Base-by-base conservation (phyloP, 768 basidiomycete species). In the Lenzites betulinus region DNA sequence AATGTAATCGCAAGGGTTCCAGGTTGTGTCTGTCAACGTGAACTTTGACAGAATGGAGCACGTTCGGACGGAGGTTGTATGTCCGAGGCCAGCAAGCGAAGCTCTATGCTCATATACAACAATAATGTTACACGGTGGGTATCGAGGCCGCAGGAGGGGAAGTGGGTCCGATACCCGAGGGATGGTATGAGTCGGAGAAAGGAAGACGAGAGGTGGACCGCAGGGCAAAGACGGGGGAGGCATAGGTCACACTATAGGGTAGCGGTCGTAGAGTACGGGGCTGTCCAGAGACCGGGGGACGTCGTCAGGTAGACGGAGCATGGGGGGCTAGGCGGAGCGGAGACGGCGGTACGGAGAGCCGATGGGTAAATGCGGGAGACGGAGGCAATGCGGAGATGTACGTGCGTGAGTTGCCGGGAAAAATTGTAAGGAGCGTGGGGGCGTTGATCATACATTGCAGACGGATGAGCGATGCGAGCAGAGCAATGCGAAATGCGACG, bases 71-170 rank as follows among this genome's bases (percentile, higher is more conserved):
- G 23, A 47, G 23, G n/a, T n/a, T 8, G 41, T 15, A 30, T 44
- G 18, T 16, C 16, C 18, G 53, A 23, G 46, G 26, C 46, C 54
- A 25, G 44, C 28, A 54, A 38, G 48, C 28, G 48, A 20, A 18
- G 20, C 30, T 58, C 56, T 58, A 58, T 58, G 20, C 44, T 41
- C 56, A 58, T 58, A 58, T 58, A 58, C 56, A 58, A 58, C 56
- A 58, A 58, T 58, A 50, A 50, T 42, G 33, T 58, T 58, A 58
- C 56, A 58, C 15, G 55, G 50, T 50, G 56, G n/a, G 56, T 58
- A 58, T 58, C 56, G 48, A 20, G 48, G 33, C 38, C 35, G 54
- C 26, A 44, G 9, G 36, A 39, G 22, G 23, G 13, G 15, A 49
- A 16, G 25, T n/a, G 12, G 42, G 7, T 8, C 18, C 42, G n/a